Evolutionary conservation across 768 basidiomycete genomes (phyloP).

Genomic region (Austroboletus festivus): DNA sequence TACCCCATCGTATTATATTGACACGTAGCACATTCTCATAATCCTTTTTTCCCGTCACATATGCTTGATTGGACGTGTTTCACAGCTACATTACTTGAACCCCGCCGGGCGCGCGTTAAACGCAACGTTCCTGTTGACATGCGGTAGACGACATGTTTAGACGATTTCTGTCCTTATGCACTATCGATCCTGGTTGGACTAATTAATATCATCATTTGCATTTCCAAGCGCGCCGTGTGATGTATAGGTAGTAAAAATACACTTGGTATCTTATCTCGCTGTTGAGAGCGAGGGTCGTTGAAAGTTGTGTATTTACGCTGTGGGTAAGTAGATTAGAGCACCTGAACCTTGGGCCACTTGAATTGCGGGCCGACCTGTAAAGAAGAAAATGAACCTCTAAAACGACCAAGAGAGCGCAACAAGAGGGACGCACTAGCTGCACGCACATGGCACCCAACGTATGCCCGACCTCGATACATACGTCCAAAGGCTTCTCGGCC

Average conservation of each 20-base stretch:
- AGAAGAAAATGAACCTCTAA: not conserved
- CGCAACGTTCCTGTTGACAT: slow-evolving; percentile 11
- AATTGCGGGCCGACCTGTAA: slow-evolving; percentile 53
- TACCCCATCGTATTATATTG: slow-evolving; percentile 22
- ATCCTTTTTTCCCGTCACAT: slow-evolving; percentile 10
- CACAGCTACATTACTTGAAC: slow-evolving; percentile 25
- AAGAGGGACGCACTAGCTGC: slow-evolving; percentile 50
- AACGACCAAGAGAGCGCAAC: not conserved
- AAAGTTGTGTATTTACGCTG: no score
- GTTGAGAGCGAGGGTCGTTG: slow-evolving; percentile 40
- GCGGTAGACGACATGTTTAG: slow-evolving; percentile 10
- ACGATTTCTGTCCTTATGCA: slow-evolving; percentile 5
- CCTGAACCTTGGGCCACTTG: slow-evolving; percentile 54
- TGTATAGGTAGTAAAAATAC: slow-evolving; percentile 30
- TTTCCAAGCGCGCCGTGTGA: slow-evolving; percentile 28
- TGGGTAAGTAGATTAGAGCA: slow-evolving; percentile 31
- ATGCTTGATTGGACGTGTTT: slow-evolving; percentile 14
- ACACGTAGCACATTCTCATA: slow-evolving; percentile 14
- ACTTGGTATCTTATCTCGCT: slow-evolving; percentile 27
- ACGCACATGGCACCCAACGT: slow-evolving; percentile 84
- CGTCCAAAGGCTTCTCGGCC: slow-evolving; percentile 71
- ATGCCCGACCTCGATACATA: slow-evolving; percentile 83
- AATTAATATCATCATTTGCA: slow-evolving; percentile 22
- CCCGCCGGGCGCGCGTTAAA: slow-evolving; percentile 11
- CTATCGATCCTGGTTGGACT: slow-evolving; percentile 2